Percentiles rank a stretch among this genome's conserved stretches.
phyloP scores from a whole-genome alignment of 352 stramenopile species.

The Phytophthora multivora region DNA sequence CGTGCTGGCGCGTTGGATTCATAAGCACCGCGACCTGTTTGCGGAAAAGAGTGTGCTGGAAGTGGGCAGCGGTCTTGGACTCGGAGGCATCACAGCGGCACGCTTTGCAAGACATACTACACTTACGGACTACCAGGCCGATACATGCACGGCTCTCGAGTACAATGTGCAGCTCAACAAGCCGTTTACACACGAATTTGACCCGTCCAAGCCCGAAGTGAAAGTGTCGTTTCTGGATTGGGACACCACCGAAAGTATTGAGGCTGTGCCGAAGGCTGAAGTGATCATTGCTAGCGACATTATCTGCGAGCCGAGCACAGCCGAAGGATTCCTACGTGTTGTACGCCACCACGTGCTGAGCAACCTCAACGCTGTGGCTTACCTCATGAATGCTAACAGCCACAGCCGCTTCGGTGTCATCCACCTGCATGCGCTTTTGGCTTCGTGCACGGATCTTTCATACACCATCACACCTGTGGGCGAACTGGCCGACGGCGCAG shows the following conservation, averaged over 20 bases:
- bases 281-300: slow-evolving; percentile 88
- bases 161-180: slow-evolving; percentile 86
- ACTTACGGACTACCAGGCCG: slow-evolving; percentile 86
- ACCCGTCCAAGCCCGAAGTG: slow-evolving; percentile 55
- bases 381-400: slow-evolving; percentile 88
- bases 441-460: slow-evolving; percentile 55
- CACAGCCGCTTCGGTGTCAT: slow-evolving; percentile 86
- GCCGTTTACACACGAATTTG: slow-evolving; percentile 70
- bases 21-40: slow-evolving; percentile 80
- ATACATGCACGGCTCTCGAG: slow-evolving; percentile 74
- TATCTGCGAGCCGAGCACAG: slow-evolving; percentile 87
- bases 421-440: slow-evolving; percentile 72
- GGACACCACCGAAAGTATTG: slow-evolving; percentile 73
- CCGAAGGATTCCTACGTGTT: slow-evolving; percentile 85
- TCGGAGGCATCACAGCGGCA: slow-evolving; percentile 79
- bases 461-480: slow-evolving; percentile 77
- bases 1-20: slow-evolving; percentile 81
- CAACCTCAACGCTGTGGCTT: slow-evolving; percentile 60
- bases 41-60: slow-evolving; percentile 74
- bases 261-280: slow-evolving; percentile 62
- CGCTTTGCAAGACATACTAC: slow-evolving; percentile 64
- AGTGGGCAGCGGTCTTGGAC: slow-evolving; percentile 81
- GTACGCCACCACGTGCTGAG: slow-evolving; percentile 59
- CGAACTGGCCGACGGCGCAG: slow-evolving; percentile 53
- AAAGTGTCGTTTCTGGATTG: slow-evolving; percentile 73